A percentile compares a stretch with the other conserved stretches of the same genome.
Conservation (phyloP, 257 asterid species). For the Capsicum rhomboideum region DNA sequence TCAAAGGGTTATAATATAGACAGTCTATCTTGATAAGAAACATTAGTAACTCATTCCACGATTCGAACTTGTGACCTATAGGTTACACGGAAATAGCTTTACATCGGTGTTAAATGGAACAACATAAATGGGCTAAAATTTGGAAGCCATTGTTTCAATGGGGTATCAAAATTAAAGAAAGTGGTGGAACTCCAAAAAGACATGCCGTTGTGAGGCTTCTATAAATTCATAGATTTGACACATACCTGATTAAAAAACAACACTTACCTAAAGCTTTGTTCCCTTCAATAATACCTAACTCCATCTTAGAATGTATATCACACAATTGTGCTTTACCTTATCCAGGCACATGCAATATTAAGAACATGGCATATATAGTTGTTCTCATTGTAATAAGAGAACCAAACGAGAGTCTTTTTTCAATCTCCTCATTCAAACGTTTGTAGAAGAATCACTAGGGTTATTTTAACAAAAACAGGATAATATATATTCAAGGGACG, state of each 20-base stretch:
- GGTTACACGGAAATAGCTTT: background rate
- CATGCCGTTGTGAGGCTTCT: slow-evolving; percentile 7
- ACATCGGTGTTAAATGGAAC: background rate
- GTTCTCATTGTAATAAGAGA: background rate
- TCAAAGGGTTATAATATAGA: too few relatives aligned
- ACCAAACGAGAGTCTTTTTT: background rate
- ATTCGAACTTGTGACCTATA: background rate
- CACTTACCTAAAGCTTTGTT: slow-evolving; percentile 55
- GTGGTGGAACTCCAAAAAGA: background rate
- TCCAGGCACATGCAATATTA: slow-evolving; percentile 41
- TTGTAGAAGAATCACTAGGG: background rate
- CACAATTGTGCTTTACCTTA: slow-evolving; percentile 1
- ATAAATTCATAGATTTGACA: slow-evolving; percentile 41
- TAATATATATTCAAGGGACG: background rate
- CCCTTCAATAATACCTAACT: slow-evolving; percentile 62
- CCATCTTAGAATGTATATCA: background rate
- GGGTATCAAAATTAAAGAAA: background rate
- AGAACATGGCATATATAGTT: slow-evolving; percentile 10
- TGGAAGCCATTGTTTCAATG: background rate
- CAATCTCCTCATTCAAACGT: background rate
- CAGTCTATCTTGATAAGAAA: too few relatives aligned
- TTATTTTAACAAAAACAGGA: background rate
- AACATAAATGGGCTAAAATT: background rate
- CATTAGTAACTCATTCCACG: background rate
- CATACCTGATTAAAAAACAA: slow-evolving; percentile 47